Evolutionary conservation across 2,329 filamentous ascomycete species (phyloP).

Genomic region (Neophaeococcomyces mojaviensis): DNA sequence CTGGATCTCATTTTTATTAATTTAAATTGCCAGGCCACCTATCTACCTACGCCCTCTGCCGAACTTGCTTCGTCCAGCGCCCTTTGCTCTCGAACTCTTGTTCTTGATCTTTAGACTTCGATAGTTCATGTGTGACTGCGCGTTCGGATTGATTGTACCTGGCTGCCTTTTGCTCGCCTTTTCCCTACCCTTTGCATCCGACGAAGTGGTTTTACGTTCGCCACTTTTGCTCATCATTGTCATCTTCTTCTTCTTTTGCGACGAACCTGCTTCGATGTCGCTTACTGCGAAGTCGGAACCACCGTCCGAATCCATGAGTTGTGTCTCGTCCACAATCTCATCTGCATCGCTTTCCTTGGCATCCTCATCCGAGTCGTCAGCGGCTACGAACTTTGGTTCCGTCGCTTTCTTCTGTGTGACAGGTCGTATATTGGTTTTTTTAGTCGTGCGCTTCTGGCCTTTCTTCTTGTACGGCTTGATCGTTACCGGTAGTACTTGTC

Average conservation of each 20-base stretch:
- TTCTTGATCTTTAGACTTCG: conserved; percentile 40
- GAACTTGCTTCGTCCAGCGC: conserved; percentile 31
- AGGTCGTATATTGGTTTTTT: conserved; percentile 37
- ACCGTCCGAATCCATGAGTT: conserved; percentile 6
- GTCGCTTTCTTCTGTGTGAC: conserved; percentile 21
- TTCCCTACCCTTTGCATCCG: conserved; percentile 2
- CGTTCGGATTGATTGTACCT: conserved; percentile 36
- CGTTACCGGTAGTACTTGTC: conserved; percentile 13
- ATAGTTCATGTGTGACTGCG: conserved; percentile 40
- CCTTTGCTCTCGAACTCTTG: conserved; percentile 28
- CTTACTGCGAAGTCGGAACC: too few relatives aligned
- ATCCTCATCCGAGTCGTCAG: conserved; percentile 17
- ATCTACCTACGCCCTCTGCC: conserved; percentile 16
- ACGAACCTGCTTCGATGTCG: conserved; percentile 1
- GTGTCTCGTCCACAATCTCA: not conserved
- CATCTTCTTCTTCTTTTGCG: not conserved
- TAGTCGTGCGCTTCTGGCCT: conserved; percentile 43
- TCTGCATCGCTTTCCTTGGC: conserved; percentile 11
- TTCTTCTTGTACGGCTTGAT: conserved; percentile 37
- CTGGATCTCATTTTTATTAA: too few relatives aligned
- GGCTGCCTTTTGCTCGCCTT: not conserved
- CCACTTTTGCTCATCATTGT: not conserved
- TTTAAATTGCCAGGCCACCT: too few relatives aligned
- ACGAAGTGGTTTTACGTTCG: not conserved
- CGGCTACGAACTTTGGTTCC: conserved; percentile 26